A percentile compares a stretch with the other conserved stretches of the same genome.
Evolutionary conservation across 2,329 filamentous ascomycete species (phyloP).

Genomic region (Hymenoscyphus fructigenus): DNA sequence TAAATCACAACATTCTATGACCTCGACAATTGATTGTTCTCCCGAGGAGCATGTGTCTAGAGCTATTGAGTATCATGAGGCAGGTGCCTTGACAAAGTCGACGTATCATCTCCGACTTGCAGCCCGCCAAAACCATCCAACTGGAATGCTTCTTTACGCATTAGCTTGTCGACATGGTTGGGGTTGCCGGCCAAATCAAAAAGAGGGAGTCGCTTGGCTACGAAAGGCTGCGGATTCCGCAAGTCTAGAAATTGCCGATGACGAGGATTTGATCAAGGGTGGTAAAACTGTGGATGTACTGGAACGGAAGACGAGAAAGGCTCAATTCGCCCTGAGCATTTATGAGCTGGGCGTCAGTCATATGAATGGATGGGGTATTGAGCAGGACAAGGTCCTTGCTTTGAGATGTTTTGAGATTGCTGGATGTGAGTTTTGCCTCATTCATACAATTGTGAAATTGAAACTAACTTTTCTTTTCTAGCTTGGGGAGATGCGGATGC

Average conservation of each 20-base stretch:
- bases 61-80: slow-evolving; percentile 86
- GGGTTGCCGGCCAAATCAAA: slow-evolving; percentile 92
- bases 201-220: slow-evolving; percentile 88
- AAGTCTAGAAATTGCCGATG: slow-evolving; percentile 78
- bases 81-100: slow-evolving; percentile 84
- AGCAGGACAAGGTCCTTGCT: slow-evolving; percentile 85
- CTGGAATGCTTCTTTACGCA: slow-evolving; percentile 94
- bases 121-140: slow-evolving; percentile 80
- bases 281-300: slow-evolving; percentile 62
- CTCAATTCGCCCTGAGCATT: slow-evolving; percentile 91
- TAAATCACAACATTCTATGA: slow-evolving; percentile 49
- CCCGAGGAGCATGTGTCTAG: slow-evolving; percentile 87
- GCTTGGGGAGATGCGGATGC: slow-evolving; percentile 95
- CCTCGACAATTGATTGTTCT: slow-evolving; percentile 66
- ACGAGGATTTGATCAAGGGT: slow-evolving; percentile 66
- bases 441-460: slow-evolving; percentile 12
- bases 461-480: slow-evolving; percentile 38
- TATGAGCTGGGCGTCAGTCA: slow-evolving; percentile 96
- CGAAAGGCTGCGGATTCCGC: slow-evolving; percentile 86
- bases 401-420: slow-evolving; percentile 96
- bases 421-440: slow-evolving; percentile 58
- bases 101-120: slow-evolving; percentile 94
- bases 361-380: slow-evolving; percentile 97
- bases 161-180: slow-evolving; percentile 94
- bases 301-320: slow-evolving; percentile 80